Base-by-base conservation (phyloP, 2,329 filamentous ascomycete genomes). In the Neopestalotiopsis sp. region DNA sequence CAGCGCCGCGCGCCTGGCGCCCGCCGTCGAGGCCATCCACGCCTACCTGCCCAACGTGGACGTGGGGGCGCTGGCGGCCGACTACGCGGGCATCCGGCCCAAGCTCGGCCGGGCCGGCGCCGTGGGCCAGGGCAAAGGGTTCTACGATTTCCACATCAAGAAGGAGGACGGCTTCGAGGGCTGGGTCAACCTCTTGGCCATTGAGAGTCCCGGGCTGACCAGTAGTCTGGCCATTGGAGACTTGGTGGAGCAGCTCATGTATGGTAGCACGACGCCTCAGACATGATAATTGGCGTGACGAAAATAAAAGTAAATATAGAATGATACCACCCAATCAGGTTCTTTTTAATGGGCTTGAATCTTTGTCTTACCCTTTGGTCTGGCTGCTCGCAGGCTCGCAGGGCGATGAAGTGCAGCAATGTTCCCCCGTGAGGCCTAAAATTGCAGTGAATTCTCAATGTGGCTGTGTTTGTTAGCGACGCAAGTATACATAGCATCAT, bases 131-230 rank as follows among this genome's bases (percentile, higher is more conserved):
- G 88, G 88, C 24, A 88, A 88, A 71, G 90, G 88, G 0, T 97
- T 97, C 76, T 86, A 92, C 71, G 96, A 99, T 79, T 98, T 99
- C 77, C 85, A 93, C 17, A 91, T 99, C 60, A 81, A 86, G 70
- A 89, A 87, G 74, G 95, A 97, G 80, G 88, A 94, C 1, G 94
- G 92, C 0, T 94, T 89, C 75, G 82, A 88, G 1, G 95, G 94
- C 1, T 98, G 95, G 87, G 87, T 98, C 9, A 98, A 98, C 83
- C 78, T 98, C 73, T 77, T 98, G 74, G 95, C 94, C 0, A 98
- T 98, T 74, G 95, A 98, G 84, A 97, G 94, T 80, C 95, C 95
- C 0, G 95, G 95, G 4, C 81, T 98, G 79, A 98, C 95, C 61
- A 96, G 93, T 78, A 90, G 88, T 74, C 81, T 98, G 82, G 94